A percentile compares a stretch with the other conserved stretches of the same genome.
These are phyloP conservation scores for Cordyceps javanica DNA, from an alignment of 2,329 filamentous ascomycete genomes.

Conservation along the genomic window DNA sequence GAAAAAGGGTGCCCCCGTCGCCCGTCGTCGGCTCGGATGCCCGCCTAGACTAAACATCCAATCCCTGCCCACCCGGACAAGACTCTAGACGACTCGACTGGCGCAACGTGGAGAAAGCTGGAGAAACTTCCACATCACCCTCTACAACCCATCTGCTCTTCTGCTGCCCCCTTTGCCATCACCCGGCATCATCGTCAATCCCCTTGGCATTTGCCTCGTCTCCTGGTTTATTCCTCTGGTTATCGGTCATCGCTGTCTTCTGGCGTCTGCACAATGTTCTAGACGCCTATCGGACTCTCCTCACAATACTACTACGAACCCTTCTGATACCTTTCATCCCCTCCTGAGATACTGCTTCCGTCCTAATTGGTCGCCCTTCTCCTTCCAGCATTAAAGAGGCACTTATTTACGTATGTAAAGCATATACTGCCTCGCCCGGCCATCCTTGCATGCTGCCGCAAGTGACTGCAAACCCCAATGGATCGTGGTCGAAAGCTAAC, in stretches of 20 bases:
- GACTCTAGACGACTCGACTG: conserved; percentile 14
- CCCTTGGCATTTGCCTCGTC: conserved; percentile 27
- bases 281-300: conserved; percentile 25
- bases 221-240: conserved; percentile 35
- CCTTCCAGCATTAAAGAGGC: neutral
- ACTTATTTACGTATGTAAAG: neutral
- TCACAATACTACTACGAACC: neutral
- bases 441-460: neutral
- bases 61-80: neutral
- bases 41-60: no score
- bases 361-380: neutral
- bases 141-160: conserved; percentile 24
- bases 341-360: neutral
- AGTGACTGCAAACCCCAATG: neutral
- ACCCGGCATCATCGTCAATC: conserved; percentile 19
- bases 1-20: no score
- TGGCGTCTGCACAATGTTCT: conserved; percentile 33
- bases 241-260: conserved; percentile 30
- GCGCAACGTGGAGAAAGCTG: conserved; percentile 26
- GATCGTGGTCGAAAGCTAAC: neutral
- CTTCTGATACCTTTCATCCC: conserved; percentile 4
- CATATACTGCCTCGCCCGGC: neutral
- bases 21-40: no score
- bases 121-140: conserved; percentile 38
- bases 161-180: conserved; percentile 21